A percentile compares a stretch with the other conserved stretches of the same genome.
Conservation (phyloP, 192 early-diverging fungal genomes). For the Coemansia erecta region DNA sequence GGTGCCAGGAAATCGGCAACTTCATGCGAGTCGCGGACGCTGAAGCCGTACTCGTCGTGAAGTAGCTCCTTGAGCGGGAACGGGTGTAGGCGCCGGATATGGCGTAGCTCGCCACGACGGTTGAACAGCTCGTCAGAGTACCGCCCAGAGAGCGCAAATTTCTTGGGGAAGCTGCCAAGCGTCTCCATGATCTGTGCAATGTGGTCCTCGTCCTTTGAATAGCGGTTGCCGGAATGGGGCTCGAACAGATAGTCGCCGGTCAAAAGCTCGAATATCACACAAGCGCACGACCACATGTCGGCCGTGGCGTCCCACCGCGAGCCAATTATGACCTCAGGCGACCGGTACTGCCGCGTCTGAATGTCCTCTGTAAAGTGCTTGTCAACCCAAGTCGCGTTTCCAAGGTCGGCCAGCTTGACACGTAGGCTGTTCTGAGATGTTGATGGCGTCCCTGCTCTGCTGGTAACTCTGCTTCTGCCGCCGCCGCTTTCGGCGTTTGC, state of each 20-base stretch:
- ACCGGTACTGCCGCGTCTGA: slow-evolving; percentile 96
- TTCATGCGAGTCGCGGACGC: slow-evolving; percentile 64
- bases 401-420: slow-evolving; percentile 95
- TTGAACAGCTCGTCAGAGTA: slow-evolving; percentile 87
- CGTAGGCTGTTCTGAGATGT: slow-evolving; percentile 46
- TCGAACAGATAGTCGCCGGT: slow-evolving; percentile 96
- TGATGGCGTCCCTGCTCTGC: slow-evolving; percentile 12
- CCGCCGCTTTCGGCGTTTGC: slow-evolving; percentile 1
- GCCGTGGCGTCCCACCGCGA: slow-evolving; percentile 79
- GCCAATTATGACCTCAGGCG: slow-evolving; percentile 93
- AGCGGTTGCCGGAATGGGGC: slow-evolving; percentile 77
- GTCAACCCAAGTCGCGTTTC: slow-evolving; percentile 94
- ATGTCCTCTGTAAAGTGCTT: slow-evolving; percentile 96
- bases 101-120: slow-evolving; percentile 79
- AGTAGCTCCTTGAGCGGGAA: slow-evolving; percentile 83
- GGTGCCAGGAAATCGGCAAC: slow-evolving; percentile 81
- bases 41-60: slow-evolving; percentile 84
- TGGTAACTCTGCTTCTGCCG: slow-evolving; percentile 9
- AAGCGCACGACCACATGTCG: slow-evolving; percentile 94
- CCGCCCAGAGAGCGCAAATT: slow-evolving; percentile 78
- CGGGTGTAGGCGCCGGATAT: slow-evolving; percentile 82
- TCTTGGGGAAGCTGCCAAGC: slow-evolving; percentile 78
- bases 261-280: slow-evolving; percentile 91
- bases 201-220: slow-evolving; percentile 95
- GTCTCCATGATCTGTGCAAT: slow-evolving; percentile 96